Evolutionary conservation across 306 rosid species (phyloP).

Genomic region (Nissolia schottii): DNA sequence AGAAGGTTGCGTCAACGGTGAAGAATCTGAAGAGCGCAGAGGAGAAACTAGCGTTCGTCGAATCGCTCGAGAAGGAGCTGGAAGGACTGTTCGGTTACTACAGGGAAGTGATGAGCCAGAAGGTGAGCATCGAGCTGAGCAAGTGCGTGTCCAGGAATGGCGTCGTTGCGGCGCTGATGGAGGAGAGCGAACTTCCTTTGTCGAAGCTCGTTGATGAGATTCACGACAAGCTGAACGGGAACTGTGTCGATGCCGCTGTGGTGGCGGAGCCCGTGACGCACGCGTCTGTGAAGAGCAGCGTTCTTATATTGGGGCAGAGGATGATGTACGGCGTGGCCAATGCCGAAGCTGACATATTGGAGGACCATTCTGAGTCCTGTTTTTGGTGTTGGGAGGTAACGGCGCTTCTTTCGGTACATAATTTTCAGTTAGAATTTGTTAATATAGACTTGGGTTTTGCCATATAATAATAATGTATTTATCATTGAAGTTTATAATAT

Average conservation of each 20-base stretch:
- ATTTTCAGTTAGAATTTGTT: neutral
- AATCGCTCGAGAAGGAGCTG: conserved; percentile 49
- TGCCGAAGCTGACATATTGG: conserved; percentile 82
- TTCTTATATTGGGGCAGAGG: conserved; percentile 72
- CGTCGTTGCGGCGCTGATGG: conserved; percentile 62
- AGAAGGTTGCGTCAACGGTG: conserved; percentile 30
- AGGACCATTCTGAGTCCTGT: conserved; percentile 65
- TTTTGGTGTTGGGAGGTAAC: conserved; percentile 99
- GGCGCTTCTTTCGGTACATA: neutral
- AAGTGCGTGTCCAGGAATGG: conserved; percentile 38
- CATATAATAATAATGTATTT: no score
- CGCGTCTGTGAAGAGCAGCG: conserved; percentile 65
- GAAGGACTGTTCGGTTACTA: conserved; percentile 54
- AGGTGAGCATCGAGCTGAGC: conserved; percentile 31
- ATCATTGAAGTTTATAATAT: neutral
- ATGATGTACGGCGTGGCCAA: conserved; percentile 69
- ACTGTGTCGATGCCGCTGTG: conserved; percentile 11
- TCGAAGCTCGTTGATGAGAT: conserved; percentile 70
- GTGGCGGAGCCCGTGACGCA: conserved; percentile 38
- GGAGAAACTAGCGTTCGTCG: conserved; percentile 43
- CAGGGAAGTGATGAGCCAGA: conserved; percentile 39
- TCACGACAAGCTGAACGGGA: conserved; percentile 27
- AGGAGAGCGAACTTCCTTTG: conserved; percentile 74
- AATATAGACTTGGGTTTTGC: neutral
- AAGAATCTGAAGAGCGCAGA: conserved; percentile 29